Conservation (phyloP, 495 filamentous ascomycete genomes). For the Monascus purpureus region DNA sequence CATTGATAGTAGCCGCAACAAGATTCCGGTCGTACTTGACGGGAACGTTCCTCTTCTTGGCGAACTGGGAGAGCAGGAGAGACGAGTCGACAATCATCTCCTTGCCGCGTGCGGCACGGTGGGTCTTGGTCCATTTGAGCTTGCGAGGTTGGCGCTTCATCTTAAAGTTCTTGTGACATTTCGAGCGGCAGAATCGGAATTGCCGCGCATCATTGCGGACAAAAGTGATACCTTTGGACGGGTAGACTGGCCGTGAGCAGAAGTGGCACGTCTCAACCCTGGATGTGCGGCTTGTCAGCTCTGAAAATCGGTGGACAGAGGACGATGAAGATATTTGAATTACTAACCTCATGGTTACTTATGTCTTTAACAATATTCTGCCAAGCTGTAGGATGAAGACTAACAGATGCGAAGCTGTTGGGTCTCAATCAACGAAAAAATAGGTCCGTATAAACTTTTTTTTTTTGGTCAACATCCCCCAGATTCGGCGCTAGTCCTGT, state of each 20-base stretch:
- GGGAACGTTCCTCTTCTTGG: conserved; percentile 83
- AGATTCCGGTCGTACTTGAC: conserved; percentile 90
- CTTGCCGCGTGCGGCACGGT: conserved; percentile 63
- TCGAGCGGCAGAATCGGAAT: conserved; percentile 53
- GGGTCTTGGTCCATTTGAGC: conserved; percentile 74
- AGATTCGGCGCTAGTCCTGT: background rate
- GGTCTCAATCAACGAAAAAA: background rate
- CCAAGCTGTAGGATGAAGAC: background rate
- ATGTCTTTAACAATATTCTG: background rate
- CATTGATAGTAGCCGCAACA: conserved; percentile 70
- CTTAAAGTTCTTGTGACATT: conserved; percentile 98
- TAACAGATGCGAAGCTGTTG: too few species aligned
- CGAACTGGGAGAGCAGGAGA: conserved; percentile 80
- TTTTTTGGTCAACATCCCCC: background rate
- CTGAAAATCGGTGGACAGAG: background rate
- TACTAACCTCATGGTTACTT: conserved; percentile 21
- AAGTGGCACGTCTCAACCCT: conserved; percentile 86
- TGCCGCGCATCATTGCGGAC: conserved; percentile 66
- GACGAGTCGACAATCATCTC: conserved; percentile 93
- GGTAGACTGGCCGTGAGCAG: conserved; percentile 74
- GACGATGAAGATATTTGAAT: background rate
- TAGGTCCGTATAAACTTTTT: background rate
- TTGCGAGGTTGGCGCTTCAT: conserved; percentile 86
- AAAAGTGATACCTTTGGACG: conserved; percentile 80
- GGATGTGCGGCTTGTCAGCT: background rate